Evolutionary conservation across 1,139 yeast genomes (phyloP), one percentile per base, ranked within the genome.

Genomic region (Zygosaccharomyces sapae): DNA sequence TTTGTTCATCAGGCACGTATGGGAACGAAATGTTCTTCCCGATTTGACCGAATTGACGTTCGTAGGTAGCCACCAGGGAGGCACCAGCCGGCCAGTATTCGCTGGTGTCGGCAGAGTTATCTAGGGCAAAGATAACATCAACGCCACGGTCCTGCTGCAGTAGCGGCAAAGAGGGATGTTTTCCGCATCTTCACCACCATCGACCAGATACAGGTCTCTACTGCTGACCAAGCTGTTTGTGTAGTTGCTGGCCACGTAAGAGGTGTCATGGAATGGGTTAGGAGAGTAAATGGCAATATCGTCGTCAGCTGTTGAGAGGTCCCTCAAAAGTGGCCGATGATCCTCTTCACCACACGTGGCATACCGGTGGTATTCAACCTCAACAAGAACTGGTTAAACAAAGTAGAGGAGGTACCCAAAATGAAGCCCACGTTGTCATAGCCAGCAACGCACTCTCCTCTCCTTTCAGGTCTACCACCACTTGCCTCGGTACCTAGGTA

Each of bases 131-230:
- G 30, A 89, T 75, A 9, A 85, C 79, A 63, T 89, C 97, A 19
- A 88, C 73, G n/a, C 73, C 71, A 62, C 97, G 77, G 40, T 75
- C 76, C 8, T 79, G 76, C 66, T 84, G 92, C 41, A 88, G 66
- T 56, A 88, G 72, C 19, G 97, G 96, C 51, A 77, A 73, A 40
- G 87, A 69, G 97, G 97, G 27, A 89, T 74, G 57, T 84, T 85
- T 63, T 88, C 92, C 10, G 65, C 67, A 67, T 86, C 96, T 66
- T 84, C 90, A 55, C 96, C 96, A 51, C 96, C 96, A 63, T 89
- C 97, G n/a, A 82, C 90, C 51, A 88, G 72, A 59, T 69, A 77
- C 38, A 89, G 72, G 3, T 77, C 70, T 4, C 75, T 73, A 30
- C 68, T 58, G 24, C 66, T 60, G 8, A 65, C 73, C 54, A 80